Conservation (phyloP, 2,329 filamentous ascomycete species). For the Teratosphaeria viscida region DNA sequence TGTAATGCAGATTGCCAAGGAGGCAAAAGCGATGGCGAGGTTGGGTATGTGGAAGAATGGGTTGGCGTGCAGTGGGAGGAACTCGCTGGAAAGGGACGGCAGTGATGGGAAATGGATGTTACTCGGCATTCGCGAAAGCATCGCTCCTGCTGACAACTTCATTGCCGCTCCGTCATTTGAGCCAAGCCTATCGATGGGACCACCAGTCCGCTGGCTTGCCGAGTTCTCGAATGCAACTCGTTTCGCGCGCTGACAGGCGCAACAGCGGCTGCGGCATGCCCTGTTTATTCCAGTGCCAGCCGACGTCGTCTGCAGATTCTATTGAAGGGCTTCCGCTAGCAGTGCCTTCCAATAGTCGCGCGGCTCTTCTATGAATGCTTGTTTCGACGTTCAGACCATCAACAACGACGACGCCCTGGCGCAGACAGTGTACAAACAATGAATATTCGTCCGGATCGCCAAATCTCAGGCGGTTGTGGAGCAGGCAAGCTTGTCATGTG, state of each 20-base stretch:
- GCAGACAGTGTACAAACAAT: background rate
- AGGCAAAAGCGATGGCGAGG: slow-evolving; percentile 48
- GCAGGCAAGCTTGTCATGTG: background rate
- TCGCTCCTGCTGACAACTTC: background rate
- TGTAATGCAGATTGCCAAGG: slow-evolving; percentile 69
- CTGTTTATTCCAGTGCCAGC: background rate
- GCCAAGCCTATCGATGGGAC: background rate
- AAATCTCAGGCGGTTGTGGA: background rate
- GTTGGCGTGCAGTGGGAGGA: slow-evolving; percentile 98
- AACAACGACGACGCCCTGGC: background rate
- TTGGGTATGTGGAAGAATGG: slow-evolving; percentile 89
- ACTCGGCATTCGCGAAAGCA: background rate
- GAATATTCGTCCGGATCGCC: background rate
- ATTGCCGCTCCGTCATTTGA: background rate
- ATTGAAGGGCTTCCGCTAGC: background rate
- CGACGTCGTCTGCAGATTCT: background rate
- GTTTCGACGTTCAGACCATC: background rate
- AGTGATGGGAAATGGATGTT: background rate
- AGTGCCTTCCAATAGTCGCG: background rate
- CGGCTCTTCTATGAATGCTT: background rate
- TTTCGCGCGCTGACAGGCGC: background rate
- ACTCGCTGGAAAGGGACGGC: slow-evolving; percentile 19
- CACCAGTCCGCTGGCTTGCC: background rate
- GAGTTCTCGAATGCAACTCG: background rate
- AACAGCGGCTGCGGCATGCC: background rate